phyloP scores from a whole-genome alignment of 2,329 filamentous ascomycete species.

The Hymenoscyphus fraxineus region DNA sequence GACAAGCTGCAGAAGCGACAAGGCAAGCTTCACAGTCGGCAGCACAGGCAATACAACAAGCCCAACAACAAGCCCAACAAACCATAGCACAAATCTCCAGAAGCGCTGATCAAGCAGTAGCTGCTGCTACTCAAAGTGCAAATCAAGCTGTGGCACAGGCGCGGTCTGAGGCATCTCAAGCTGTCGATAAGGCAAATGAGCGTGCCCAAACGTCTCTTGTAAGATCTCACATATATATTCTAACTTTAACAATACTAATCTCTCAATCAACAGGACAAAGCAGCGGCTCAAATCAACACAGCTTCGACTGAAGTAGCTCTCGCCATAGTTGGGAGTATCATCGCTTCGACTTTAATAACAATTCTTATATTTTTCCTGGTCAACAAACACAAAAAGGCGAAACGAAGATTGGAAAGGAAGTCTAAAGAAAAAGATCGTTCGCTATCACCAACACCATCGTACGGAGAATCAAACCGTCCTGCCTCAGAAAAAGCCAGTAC shows the following conservation, averaged over 20 bases:
- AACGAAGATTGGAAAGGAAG: constrained; percentile 9
- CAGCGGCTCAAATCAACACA: constrained; percentile 22
- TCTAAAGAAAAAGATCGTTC: constrained; percentile 9
- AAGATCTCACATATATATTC: constrained; percentile 24
- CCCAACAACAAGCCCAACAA: constrained; percentile 12
- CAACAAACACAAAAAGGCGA: constrained; percentile 31
- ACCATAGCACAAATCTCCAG: constrained; percentile 27
- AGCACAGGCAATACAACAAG: constrained; percentile 22
- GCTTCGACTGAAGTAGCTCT: constrained; percentile 39
- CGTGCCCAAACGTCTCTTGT: constrained; percentile 19
- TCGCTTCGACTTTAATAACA: constrained; percentile 41
- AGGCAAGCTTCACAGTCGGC: constrained; percentile 23
- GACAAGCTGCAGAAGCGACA: constrained; percentile 1
- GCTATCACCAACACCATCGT: constrained; percentile 11
- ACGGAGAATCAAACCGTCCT: constrained; percentile 24
- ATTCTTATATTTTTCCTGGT: constrained; percentile 39
- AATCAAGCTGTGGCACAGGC: constrained; percentile 18
- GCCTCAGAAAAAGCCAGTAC: constrained; percentile 21
- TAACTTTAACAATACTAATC: constrained; percentile 9
- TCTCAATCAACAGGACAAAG: constrained; percentile 22
- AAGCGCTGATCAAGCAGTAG: constrained; percentile 24
- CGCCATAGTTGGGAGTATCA: constrained; percentile 41
- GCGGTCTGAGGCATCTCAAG: constrained; percentile 24
- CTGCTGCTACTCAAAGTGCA: constrained; percentile 24
- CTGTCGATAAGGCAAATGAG: constrained; percentile 25